A percentile compares a stretch with the other conserved stretches of the same genome.
Conservation (phyloP, 1,284 basidiomycete genomes). For the Cutaneotrichosporon dermatis region DNA sequence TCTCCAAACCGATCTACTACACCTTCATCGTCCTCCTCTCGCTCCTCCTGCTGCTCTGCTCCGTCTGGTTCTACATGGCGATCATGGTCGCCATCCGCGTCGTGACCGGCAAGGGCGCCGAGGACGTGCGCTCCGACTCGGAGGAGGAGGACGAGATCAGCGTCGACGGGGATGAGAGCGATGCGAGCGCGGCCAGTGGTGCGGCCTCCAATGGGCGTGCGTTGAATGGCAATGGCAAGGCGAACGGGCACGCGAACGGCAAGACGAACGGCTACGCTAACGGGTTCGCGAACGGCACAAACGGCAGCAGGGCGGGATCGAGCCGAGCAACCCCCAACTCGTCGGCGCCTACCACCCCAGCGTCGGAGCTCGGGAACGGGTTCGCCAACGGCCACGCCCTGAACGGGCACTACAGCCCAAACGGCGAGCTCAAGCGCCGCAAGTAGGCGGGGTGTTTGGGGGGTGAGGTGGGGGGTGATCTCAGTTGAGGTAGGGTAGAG, state of each 20-base stretch:
- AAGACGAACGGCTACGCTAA: constrained; percentile 1
- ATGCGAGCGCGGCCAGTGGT: no score
- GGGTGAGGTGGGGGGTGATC: no score
- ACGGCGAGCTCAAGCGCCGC: constrained; percentile 2
- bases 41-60: constrained; percentile 61
- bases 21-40: constrained; percentile 60
- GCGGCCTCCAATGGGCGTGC: neutral
- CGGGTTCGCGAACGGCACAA: constrained; percentile 5
- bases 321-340: no score
- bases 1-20: constrained; percentile 53
- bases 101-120: constrained; percentile 68
- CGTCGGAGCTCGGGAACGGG: no score
- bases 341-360: no score
- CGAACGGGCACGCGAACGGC: constrained; percentile 2
- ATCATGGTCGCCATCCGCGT: constrained; percentile 75
- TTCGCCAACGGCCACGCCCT: neutral
- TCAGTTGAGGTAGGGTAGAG: no score
- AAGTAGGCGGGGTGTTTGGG: neutral
- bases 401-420: neutral
- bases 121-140: constrained; percentile 80
- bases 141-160: constrained; percentile 50
- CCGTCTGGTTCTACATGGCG: constrained; percentile 83
- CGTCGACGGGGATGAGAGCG: constrained; percentile 6
- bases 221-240: neutral
- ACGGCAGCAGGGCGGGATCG: no score